A percentile compares a stretch with the other conserved stretches of the same genome.
These are phyloP conservation scores for Cladosporium sp. DNA, from an alignment of 2,329 filamentous ascomycete species.

Conservation along the genomic window DNA sequence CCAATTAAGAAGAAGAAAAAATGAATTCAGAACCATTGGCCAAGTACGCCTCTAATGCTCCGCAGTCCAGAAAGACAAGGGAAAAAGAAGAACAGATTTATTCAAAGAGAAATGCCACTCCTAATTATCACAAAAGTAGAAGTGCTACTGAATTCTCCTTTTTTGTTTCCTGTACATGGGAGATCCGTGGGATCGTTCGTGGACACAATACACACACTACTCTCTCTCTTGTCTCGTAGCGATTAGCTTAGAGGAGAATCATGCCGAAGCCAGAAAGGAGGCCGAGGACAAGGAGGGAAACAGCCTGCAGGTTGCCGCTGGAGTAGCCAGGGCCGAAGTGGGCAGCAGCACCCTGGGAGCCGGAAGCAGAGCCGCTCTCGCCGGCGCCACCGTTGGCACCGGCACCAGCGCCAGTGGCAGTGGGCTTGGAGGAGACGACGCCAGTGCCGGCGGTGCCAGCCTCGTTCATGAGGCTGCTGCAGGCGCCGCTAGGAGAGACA, in stretches of 20 bases:
- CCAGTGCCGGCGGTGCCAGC: conserved; percentile 64
- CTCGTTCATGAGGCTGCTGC: conserved; percentile 59
- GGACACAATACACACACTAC: not conserved
- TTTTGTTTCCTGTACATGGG: conserved; percentile 1
- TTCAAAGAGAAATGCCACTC: not conserved
- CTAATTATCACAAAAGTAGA: not conserved
- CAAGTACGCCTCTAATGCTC: not conserved
- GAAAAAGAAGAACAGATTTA: not conserved
- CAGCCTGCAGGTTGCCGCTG: conserved; percentile 31
- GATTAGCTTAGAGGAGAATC: conserved; percentile 33
- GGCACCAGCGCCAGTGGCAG: conserved; percentile 39
- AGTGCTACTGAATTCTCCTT: not conserved
- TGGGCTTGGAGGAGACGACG: conserved; percentile 52
- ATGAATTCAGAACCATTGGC: not conserved
- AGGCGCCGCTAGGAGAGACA: conserved; percentile 51
- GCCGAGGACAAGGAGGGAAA: conserved; percentile 27
- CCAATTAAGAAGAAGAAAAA: not conserved
- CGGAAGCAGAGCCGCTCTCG: conserved; percentile 26
- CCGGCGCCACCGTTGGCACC: conserved; percentile 27
- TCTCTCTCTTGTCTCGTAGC: not conserved
- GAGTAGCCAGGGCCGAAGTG: conserved; percentile 24
- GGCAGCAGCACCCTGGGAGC: conserved; percentile 26
- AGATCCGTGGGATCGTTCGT: not conserved
- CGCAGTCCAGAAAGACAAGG: not conserved
- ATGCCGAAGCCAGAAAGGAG: conserved; percentile 35